These are phyloP conservation scores for Hibiscus trionum DNA, from an alignment of 345 rosid genomes.

Conservation along the genomic window DNA sequence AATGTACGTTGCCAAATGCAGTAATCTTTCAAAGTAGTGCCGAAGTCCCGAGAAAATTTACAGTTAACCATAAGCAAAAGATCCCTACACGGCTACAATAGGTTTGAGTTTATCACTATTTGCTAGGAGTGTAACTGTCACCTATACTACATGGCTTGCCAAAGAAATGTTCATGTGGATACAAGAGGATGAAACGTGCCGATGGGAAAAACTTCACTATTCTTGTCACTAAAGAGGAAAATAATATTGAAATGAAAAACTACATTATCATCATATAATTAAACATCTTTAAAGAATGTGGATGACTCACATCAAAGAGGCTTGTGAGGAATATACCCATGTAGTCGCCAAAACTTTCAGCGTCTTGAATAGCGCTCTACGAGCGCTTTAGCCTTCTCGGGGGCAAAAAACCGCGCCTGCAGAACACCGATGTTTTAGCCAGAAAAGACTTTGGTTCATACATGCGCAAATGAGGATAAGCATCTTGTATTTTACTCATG, in stretches of 20 bases:
- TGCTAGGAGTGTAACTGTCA: neutral
- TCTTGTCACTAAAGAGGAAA: neutral
- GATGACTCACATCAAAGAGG: neutral
- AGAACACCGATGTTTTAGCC: neutral
- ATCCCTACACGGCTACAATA: neutral
- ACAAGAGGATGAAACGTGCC: neutral
- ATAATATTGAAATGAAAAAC: neutral
- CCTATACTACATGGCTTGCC: neutral
- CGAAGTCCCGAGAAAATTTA: neutral
- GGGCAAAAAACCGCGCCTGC: constrained; percentile 93
- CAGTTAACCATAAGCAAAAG: neutral
- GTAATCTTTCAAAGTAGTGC: neutral
- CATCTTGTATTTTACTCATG: neutral
- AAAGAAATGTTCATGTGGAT: neutral
- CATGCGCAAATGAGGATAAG: neutral
- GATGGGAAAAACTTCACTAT: neutral
- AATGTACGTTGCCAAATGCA: neutral
- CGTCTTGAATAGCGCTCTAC: constrained; percentile 73
- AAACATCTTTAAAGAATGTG: neutral
- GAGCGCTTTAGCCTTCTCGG: constrained; percentile 74
- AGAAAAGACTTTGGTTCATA: neutral
- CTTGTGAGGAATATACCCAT: neutral
- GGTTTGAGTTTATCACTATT: neutral
- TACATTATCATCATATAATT: neutral
- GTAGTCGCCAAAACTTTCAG: constrained; percentile 18